Evolutionary conservation across 768 basidiomycete species (phyloP).

Genomic region (Neoboletus brunneissimus): DNA sequence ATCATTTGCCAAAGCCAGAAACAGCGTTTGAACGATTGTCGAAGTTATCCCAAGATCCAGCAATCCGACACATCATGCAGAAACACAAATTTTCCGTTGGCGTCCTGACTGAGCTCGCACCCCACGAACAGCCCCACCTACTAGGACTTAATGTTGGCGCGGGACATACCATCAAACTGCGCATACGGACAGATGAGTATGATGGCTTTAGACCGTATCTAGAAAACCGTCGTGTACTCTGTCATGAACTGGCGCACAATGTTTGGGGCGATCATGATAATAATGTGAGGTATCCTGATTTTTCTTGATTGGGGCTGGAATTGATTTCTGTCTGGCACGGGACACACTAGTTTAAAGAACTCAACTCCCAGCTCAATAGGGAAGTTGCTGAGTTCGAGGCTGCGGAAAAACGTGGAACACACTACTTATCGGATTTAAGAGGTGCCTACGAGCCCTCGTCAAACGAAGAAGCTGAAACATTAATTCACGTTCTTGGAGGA

Average conservation of each 20-base stretch:
- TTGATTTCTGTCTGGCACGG: not conserved
- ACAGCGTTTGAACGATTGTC: slow-evolving; percentile 53
- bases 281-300: slow-evolving; percentile 46
- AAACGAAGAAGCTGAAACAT: slow-evolving; percentile 55
- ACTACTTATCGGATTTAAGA: slow-evolving; percentile 40
- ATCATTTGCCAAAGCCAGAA: slow-evolving; percentile 61
- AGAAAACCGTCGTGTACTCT: slow-evolving; percentile 64
- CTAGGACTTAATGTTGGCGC: slow-evolving; percentile 65
- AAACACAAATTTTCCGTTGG: slow-evolving; percentile 67
- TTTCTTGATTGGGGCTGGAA: not conserved
- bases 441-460: slow-evolving; percentile 51
- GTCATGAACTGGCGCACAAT: slow-evolving; percentile 78
- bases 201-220: slow-evolving; percentile 69
- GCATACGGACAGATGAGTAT: slow-evolving; percentile 66
- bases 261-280: slow-evolving; percentile 71
- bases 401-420: slow-evolving; percentile 49
- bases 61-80: slow-evolving; percentile 68
- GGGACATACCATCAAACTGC: slow-evolving; percentile 63
- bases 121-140: slow-evolving; percentile 68
- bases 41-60: slow-evolving; percentile 66
- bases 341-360: slow-evolving; percentile 63
- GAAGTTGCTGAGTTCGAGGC: slow-evolving; percentile 71
- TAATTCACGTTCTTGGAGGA: slow-evolving; percentile 56
- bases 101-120: slow-evolving; percentile 72
- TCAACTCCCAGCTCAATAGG: slow-evolving; percentile 71